Percentiles rank a stretch among this genome's conserved stretches.
These are phyloP conservation scores for Tilletia indica DNA, from an alignment of 1,284 basidiomycete species.

Conservation along the genomic window DNA sequence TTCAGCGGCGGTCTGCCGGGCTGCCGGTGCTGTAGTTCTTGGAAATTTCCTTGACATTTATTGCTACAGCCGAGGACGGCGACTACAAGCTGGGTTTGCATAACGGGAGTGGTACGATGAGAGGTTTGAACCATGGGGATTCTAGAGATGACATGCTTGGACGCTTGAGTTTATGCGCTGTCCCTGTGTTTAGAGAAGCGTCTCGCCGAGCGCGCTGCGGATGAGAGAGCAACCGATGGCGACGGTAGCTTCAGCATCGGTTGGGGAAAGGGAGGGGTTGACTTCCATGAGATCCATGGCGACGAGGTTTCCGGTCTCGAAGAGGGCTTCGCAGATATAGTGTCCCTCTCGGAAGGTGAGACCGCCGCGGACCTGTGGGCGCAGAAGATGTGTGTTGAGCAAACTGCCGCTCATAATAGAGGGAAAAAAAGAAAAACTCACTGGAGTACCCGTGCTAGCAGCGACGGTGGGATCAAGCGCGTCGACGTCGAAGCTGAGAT, in stretches of 20 bases:
- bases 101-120: too few species aligned
- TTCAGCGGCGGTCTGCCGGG: too few species aligned
- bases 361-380: slow-evolving; percentile 68
- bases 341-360: slow-evolving; percentile 90
- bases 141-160: too few species aligned
- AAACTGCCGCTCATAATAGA: not conserved
- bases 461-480: slow-evolving; percentile 80
- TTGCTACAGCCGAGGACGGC: too few species aligned
- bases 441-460: slow-evolving; percentile 90
- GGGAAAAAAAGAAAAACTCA: slow-evolving; percentile 43
- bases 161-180: too few species aligned
- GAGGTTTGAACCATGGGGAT: too few species aligned
- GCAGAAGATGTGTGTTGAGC: slow-evolving; percentile 60
- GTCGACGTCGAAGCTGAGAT: slow-evolving; percentile 95
- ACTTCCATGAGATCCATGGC: slow-evolving; percentile 80
- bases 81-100: too few species aligned
- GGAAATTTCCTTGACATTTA: not conserved
- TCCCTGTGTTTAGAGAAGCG: slow-evolving; percentile 26
- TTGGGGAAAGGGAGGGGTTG: slow-evolving; percentile 78
- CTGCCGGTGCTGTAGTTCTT: not conserved
- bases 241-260: slow-evolving; percentile 79
- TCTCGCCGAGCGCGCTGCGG: slow-evolving; percentile 77
- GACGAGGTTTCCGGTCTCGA: slow-evolving; percentile 88
- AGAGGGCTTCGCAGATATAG: slow-evolving; percentile 91
- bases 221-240: slow-evolving; percentile 90